Evolutionary conservation across 2,329 filamentous ascomycete species (phyloP).

Genomic region (Ophiocordyceps camponoti-floridani): DNA sequence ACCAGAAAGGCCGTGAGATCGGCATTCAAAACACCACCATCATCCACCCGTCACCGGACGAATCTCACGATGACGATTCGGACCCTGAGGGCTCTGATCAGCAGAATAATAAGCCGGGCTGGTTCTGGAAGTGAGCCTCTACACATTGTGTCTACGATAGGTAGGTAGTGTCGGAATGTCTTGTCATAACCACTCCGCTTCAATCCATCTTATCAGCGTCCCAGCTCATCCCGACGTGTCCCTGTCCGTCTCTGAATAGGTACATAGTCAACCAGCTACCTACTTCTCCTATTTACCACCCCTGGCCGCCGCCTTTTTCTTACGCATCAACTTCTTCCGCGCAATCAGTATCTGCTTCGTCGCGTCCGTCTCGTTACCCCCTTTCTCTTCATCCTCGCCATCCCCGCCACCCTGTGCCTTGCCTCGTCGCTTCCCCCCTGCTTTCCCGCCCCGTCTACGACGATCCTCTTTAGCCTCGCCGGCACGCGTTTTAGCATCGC

Average conservation of each 20-base stretch:
- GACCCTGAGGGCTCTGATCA: too few relatives aligned
- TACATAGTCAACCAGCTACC: neutral
- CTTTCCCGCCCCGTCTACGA: neutral
- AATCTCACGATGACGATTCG: too few relatives aligned
- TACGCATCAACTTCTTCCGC: slow-evolving; percentile 65
- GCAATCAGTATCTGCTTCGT: slow-evolving; percentile 62
- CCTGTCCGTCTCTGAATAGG: neutral
- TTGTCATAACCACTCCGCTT: too few relatives aligned
- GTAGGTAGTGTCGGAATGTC: too few relatives aligned
- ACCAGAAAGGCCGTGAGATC: too few relatives aligned
- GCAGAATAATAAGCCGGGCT: slow-evolving; percentile 11
- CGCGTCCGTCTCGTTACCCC: slow-evolving; percentile 14
- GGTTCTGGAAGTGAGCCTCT: slow-evolving; percentile 17
- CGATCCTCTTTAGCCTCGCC: neutral
- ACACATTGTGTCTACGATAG: too few relatives aligned
- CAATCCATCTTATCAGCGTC: too few relatives aligned
- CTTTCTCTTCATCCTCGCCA: neutral
- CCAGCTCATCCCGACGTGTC: too few relatives aligned
- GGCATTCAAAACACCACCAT: too few relatives aligned
- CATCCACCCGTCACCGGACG: too few relatives aligned
- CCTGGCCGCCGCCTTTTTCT: slow-evolving; percentile 36
- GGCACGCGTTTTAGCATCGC: slow-evolving; percentile 6
- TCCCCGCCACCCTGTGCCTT: neutral
- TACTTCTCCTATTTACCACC: slow-evolving; percentile 3
- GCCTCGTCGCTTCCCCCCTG: neutral